Evolutionary conservation across 2,329 filamentous ascomycete species (phyloP), one percentile per base, ranked within the genome.

Genomic region (Fusarium decemcellulare): DNA sequence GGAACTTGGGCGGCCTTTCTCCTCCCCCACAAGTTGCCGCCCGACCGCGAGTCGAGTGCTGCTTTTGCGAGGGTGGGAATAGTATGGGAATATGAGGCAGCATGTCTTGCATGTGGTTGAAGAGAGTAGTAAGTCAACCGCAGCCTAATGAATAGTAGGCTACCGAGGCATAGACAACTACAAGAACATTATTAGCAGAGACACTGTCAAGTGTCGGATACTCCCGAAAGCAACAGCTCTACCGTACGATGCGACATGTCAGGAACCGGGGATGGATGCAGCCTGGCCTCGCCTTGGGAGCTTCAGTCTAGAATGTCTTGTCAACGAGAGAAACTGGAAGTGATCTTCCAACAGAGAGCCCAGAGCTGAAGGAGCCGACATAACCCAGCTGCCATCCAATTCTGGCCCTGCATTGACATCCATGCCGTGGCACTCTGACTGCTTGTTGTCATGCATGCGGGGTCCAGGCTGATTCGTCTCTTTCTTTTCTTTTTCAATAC

Each of bases 401-500:
- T 11, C 29, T 10, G 44, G 44, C 7, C 44, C 44, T 47, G 44
- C 44, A 47, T 47, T 32, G 47, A 23, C 18, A 23, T 29, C 47
- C 18, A 51, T 30, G 32, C 47, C 37, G 4, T 23, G 18, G 47
- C 30, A 29, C 32, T 27, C 15, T 51, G 18, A 8, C 15, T 12
- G 44, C 16, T 36, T 51, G 64, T 23, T 23, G 40, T 51, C 48
- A 12, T 55, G 59, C 50, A 64, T 63, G 50, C 47, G 56, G 57
- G 46, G 42, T 65, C 46, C 65, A 51, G 42, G 47, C 39, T 37
- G 55, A 54, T 18, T 59, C 43, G 37, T 44, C 39, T 43, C 30
- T 54, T 47, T 55, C 14, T n/a, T 67, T 68, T 39, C 50, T 67
- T 59, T 64, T 56, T 68, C 15, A n/a, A 12, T 44, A 54, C 29